phyloP scores from a whole-genome alignment of 2,329 filamentous ascomycete species.

The Penicillium glabrum region DNA sequence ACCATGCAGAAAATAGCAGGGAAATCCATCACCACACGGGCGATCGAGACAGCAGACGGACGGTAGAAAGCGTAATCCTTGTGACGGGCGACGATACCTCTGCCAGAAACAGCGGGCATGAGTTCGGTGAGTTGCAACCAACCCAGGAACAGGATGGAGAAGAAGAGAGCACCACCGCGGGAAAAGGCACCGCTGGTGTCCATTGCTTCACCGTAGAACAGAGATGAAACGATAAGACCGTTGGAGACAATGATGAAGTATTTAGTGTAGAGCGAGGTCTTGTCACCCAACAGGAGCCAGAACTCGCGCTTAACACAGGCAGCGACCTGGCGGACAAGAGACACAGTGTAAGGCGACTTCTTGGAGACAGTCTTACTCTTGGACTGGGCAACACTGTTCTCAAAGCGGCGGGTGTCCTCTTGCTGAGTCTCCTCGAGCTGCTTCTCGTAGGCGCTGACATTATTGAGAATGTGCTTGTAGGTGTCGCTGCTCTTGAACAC shows the following conservation, averaged over 20 bases:
- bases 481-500: constrained; percentile 65
- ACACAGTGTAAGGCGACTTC: constrained; percentile 74
- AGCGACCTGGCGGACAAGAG: constrained; percentile 67
- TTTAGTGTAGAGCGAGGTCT: constrained; percentile 73
- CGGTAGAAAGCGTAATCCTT: constrained; percentile 69
- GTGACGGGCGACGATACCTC: constrained; percentile 68
- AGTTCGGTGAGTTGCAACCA: constrained; percentile 77
- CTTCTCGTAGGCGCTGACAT: constrained; percentile 62
- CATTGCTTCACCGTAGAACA: constrained; percentile 69
- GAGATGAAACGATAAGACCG: constrained; percentile 71
- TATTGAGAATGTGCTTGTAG: constrained; percentile 61
- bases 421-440: constrained; percentile 58
- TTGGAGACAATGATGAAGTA: constrained; percentile 76
- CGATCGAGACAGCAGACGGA: constrained; percentile 65
- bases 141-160: constrained; percentile 64
- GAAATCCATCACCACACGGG: constrained; percentile 62
- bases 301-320: constrained; percentile 67
- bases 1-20: constrained; percentile 61
- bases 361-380: constrained; percentile 67
- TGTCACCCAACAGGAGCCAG: constrained; percentile 76
- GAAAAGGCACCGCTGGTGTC: constrained; percentile 63
- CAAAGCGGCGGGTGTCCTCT: constrained; percentile 64
- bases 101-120: constrained; percentile 72
- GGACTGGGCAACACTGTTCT: constrained; percentile 61
- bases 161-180: constrained; percentile 64